A percentile compares a stretch with the other conserved stretches of the same genome.
These are phyloP conservation scores for Daldinia eschscholtzii DNA, from an alignment of 2,329 filamentous ascomycete genomes.

Conservation along the genomic window DNA sequence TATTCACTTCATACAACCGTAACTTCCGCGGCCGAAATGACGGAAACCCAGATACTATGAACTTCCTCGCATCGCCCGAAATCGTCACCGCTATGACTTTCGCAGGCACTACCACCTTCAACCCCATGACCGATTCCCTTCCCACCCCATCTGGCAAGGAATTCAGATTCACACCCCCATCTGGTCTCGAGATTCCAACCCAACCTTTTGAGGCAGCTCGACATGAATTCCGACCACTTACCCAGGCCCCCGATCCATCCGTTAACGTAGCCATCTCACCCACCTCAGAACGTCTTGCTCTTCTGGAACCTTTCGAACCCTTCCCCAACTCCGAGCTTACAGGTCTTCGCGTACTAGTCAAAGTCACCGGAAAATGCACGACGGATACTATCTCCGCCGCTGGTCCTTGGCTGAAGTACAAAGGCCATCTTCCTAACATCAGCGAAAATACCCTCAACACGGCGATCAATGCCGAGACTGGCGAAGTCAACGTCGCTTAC, in stretches of 20 bases:
- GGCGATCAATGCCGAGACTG: constrained; percentile 90
- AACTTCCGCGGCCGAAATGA: constrained; percentile 98
- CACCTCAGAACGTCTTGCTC: constrained; percentile 87
- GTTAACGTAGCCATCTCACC: constrained; percentile 84
- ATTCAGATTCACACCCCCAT: constrained; percentile 88
- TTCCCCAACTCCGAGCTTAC: constrained; percentile 83
- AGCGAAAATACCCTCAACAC: constrained; percentile 97
- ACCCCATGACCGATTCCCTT: constrained; percentile 90
- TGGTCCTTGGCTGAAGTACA: constrained; percentile 98
- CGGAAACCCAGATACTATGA: constrained; percentile 96
- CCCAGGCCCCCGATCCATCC: constrained; percentile 76
- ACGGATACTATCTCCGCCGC: constrained; percentile 98
- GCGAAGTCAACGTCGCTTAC: constrained; percentile 92
- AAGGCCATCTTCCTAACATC: constrained; percentile 98
- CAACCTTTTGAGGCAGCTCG: constrained; percentile 79
- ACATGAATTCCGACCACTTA: constrained; percentile 75
- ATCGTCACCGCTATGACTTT: constrained; percentile 97
- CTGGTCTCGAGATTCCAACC: constrained; percentile 73
- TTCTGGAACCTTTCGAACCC: constrained; percentile 88
- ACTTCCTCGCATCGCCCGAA: constrained; percentile 97
- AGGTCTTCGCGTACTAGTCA: constrained; percentile 88
- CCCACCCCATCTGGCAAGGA: constrained; percentile 81
- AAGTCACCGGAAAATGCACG: constrained; percentile 97
- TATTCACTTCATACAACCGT: constrained; percentile 97
- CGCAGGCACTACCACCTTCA: constrained; percentile 92